Conservation (phyloP, 1,139 yeast genomes). For the Blastobotrys serpentis region DNA sequence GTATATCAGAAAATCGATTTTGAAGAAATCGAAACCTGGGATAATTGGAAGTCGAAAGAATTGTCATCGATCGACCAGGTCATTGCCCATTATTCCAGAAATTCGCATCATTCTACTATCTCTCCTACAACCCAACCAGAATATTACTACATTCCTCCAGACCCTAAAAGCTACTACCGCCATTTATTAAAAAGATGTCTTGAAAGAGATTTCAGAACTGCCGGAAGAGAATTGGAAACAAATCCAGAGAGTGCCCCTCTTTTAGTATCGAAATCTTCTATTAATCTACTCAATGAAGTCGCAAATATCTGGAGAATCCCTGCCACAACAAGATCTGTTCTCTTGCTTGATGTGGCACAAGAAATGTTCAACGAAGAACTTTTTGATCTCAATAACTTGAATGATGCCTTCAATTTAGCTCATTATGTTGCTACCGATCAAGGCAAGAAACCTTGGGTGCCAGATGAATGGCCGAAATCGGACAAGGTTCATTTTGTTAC, state of each 20-base stretch:
- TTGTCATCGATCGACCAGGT: conserved; percentile 42
- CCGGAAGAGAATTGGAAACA: conserved; percentile 29
- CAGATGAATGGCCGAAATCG: conserved; percentile 48
- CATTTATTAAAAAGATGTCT: conserved; percentile 35
- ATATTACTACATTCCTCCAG: conserved; percentile 33
- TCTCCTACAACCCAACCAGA: conserved; percentile 14
- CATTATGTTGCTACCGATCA: conserved; percentile 39
- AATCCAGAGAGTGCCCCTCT: conserved; percentile 37
- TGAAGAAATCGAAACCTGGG: conserved; percentile 42
- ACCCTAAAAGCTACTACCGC: conserved; percentile 44
- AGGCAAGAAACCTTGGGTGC: conserved; percentile 40
- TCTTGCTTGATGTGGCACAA: conserved; percentile 48
- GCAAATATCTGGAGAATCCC: conserved; percentile 64
- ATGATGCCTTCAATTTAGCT: conserved; percentile 45
- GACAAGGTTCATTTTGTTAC: conserved; percentile 56
- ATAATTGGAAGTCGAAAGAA: conserved; percentile 56
- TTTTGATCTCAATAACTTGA: conserved; percentile 61
- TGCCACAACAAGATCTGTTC: conserved; percentile 50
- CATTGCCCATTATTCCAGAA: conserved; percentile 24
- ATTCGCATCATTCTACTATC: conserved; percentile 11
- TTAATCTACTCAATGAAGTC: conserved; percentile 47
- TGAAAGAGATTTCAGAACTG: conserved; percentile 36
- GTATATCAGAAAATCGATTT: conserved; percentile 45
- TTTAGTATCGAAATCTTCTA: conserved; percentile 42
- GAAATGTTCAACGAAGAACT: conserved; percentile 56